Evolutionary conservation across 1,139 yeast species (phyloP).

Genomic region (Cylindricascospora bacillispora): DNA sequence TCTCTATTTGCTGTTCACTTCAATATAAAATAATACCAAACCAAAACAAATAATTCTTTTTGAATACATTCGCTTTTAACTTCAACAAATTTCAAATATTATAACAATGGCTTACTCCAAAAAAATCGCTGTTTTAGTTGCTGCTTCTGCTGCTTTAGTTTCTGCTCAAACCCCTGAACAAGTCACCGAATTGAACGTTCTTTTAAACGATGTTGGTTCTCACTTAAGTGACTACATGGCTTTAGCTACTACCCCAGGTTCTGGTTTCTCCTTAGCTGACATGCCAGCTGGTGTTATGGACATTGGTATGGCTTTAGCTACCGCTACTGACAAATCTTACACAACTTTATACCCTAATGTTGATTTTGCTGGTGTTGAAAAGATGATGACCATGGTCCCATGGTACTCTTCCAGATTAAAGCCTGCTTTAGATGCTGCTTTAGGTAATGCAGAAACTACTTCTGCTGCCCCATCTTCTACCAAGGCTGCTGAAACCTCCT

Average conservation of each 20-base stretch:
- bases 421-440: slow-evolving; percentile 2
- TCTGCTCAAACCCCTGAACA: slow-evolving; percentile 5
- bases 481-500: slow-evolving; percentile 1
- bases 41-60: not conserved
- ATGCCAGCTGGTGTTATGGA: slow-evolving; percentile 4
- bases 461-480: slow-evolving; percentile 1
- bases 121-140: slow-evolving; percentile 3
- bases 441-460: not conserved
- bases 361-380: slow-evolving; percentile 17
- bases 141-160: slow-evolving; percentile 6
- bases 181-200: slow-evolving; percentile 4
- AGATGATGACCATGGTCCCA: slow-evolving; percentile 28
- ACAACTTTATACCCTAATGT: slow-evolving; percentile 25
- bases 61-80: no score
- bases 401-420: slow-evolving; percentile 29
- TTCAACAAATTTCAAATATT: no score
- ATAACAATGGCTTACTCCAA: slow-evolving; percentile 5
- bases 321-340: slow-evolving; percentile 5
- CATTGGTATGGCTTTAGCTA: slow-evolving; percentile 1
- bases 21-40: no score
- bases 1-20: no score
- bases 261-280: slow-evolving; percentile 3
- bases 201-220: slow-evolving; percentile 2
- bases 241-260: slow-evolving; percentile 2
- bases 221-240: slow-evolving; percentile 3